Percentiles rank a stretch among this genome's conserved stretches.
These are phyloP conservation scores for Lentinus brumalis DNA, from an alignment of 768 basidiomycete genomes.

Conservation along the genomic window DNA sequence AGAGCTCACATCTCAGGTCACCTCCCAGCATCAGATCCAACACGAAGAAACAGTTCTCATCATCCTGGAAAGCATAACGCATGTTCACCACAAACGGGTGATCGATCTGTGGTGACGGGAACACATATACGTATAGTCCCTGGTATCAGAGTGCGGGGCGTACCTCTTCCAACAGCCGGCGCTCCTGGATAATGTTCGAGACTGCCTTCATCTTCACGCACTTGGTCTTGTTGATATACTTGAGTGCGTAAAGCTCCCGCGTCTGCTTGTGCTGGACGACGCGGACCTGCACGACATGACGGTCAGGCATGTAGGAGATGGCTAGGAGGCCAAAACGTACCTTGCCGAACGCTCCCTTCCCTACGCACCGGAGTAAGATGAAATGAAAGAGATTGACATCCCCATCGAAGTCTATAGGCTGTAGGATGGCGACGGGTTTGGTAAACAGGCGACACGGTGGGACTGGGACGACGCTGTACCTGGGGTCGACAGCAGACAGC, in stretches of 20 bases:
- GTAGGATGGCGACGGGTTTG: background rate
- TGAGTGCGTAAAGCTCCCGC: constrained; percentile 94
- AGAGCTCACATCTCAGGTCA: constrained; percentile 82
- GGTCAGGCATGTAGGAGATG: constrained; percentile 16
- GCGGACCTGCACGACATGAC: constrained; percentile 67
- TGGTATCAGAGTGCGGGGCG: constrained; percentile 13
- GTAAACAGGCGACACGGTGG: background rate
- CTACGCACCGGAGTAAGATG: constrained; percentile 91
- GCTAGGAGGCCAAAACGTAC: constrained; percentile 43
- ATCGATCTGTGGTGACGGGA: constrained; percentile 64
- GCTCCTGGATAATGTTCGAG: constrained; percentile 95
- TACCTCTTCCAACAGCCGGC: constrained; percentile 94
- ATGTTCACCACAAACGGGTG: constrained; percentile 94
- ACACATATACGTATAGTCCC: constrained; percentile 22
- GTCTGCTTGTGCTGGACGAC: constrained; percentile 99
- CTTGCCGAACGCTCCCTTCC: constrained; percentile 99
- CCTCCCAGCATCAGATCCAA: constrained; percentile 97
- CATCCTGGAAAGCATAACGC: constrained; percentile 96
- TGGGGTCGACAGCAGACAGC: constrained; percentile 83
- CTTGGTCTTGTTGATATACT: constrained; percentile 99
- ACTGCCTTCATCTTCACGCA: constrained; percentile 99
- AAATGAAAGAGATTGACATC: constrained; percentile 98
- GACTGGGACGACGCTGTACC: constrained; percentile 41
- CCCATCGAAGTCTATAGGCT: constrained; percentile 96
- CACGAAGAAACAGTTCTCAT: constrained; percentile 98